Evolutionary conservation across 441 rosid species (phyloP).

Genomic region (Erodium texanum): DNA sequence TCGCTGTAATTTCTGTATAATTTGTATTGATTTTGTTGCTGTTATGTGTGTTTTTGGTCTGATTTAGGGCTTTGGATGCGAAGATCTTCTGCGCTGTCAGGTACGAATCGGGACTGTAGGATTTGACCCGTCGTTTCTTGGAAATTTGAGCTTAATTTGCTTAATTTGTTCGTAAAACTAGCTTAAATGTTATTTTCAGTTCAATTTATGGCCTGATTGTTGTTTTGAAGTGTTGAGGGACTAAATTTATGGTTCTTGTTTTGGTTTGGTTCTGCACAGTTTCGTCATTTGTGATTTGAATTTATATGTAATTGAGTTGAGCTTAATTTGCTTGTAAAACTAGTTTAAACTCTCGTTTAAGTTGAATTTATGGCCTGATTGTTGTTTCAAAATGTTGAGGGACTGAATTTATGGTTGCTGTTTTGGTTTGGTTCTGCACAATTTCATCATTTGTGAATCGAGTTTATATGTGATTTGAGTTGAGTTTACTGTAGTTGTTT

Average conservation of each 20-base stretch:
- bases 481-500: background rate
- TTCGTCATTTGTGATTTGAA: background rate
- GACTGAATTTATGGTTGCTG: background rate
- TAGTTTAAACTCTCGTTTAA: too few relatives aligned
- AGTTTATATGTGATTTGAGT: background rate
- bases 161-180: background rate
- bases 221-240: background rate
- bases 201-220: background rate
- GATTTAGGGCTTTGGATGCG: constrained; percentile 1
- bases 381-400: background rate
- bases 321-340: background rate
- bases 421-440: background rate
- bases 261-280: background rate
- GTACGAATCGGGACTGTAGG: background rate
- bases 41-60: background rate
- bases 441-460: background rate
- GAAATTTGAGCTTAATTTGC: constrained; percentile 1
- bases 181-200: background rate
- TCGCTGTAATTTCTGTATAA: background rate
- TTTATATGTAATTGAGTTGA: background rate
- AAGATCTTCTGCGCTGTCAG: constrained; percentile 10
- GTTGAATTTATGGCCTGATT: too few relatives aligned
- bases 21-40: background rate
- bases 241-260: background rate
- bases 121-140: constrained; percentile 12